Evolutionary conservation across 2,329 filamentous ascomycete species (phyloP).

Genomic region (Colletotrichum filicis): DNA sequence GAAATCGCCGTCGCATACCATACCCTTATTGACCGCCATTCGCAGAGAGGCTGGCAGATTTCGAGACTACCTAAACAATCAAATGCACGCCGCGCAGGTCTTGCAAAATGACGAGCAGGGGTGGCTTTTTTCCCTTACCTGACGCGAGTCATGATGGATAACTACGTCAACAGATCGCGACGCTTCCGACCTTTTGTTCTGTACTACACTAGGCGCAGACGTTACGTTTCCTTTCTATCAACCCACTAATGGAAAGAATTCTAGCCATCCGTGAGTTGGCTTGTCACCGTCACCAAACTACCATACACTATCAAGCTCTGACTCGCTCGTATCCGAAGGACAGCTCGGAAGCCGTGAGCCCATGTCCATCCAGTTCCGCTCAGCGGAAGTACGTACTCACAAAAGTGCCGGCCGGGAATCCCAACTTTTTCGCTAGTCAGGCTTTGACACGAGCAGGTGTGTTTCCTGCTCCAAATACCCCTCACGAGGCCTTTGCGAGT

Average conservation of each 20-base stretch:
- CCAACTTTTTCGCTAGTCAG: constrained; percentile 23
- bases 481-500: constrained; percentile 15
- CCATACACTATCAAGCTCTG: constrained; percentile 20
- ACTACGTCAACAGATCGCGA: constrained; percentile 25
- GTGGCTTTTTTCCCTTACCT: not conserved
- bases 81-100: not conserved
- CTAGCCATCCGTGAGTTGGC: constrained; percentile 16
- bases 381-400: constrained; percentile 24
- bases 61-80: not conserved
- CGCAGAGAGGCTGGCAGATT: constrained; percentile 16
- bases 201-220: not conserved
- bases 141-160: constrained; percentile 28
- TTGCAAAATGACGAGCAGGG: constrained; percentile 25
- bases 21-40: constrained; percentile 27
- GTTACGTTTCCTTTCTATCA: constrained; percentile 22
- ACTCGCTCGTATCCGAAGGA: constrained; percentile 33
- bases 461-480: constrained; percentile 25
- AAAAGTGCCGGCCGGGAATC: constrained; percentile 33
- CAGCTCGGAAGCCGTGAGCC: constrained; percentile 27
- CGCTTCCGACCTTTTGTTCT: not conserved
- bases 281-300: constrained; percentile 20
- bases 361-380: constrained; percentile 20
- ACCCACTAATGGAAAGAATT: not conserved
- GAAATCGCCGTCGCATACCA: not conserved
- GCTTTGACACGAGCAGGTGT: constrained; percentile 23